phyloP scores from a whole-genome alignment of 192 early-diverging fungal genomes.

The Entomortierella chlamydospora region DNA sequence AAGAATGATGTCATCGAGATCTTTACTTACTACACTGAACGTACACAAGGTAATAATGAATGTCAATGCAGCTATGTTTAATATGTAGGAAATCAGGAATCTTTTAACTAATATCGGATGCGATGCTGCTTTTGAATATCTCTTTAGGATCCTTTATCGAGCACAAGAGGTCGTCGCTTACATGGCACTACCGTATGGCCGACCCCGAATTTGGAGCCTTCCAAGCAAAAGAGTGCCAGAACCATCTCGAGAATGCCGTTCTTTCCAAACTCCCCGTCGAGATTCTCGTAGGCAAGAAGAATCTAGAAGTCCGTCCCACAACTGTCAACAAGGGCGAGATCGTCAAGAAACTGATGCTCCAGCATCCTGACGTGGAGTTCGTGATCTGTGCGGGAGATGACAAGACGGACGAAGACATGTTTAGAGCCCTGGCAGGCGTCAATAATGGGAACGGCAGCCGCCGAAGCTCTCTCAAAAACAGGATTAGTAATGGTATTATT shows the following conservation, averaged over 20 bases:
- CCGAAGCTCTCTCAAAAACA: conserved; percentile 13
- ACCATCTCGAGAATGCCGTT: conserved; percentile 92
- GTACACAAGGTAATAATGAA: conserved; percentile 81
- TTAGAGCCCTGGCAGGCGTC: conserved; percentile 72
- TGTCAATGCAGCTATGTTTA: neutral
- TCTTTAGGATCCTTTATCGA: conserved; percentile 83
- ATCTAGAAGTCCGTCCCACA: conserved; percentile 93
- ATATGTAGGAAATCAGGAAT: too few species aligned
- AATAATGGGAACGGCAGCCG: conserved; percentile 1
- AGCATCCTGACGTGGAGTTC: conserved; percentile 83
- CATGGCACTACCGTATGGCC: conserved; percentile 97
- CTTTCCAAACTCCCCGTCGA: conserved; percentile 95
- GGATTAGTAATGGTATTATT: conserved; percentile 2
- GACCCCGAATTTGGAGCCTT: conserved; percentile 96
- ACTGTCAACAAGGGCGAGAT: conserved; percentile 98
- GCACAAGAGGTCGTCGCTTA: conserved; percentile 91
- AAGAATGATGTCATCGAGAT: conserved; percentile 93
- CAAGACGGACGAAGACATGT: conserved; percentile 99
- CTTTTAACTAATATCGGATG: neutral
- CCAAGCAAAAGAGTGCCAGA: conserved; percentile 98
- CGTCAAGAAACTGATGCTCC: conserved; percentile 82
- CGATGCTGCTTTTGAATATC: neutral
- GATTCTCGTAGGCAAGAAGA: conserved; percentile 96
- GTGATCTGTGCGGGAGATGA: conserved; percentile 97
- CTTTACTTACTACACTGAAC: conserved; percentile 94